A percentile compares a stretch with the other conserved stretches of the same genome.
These are phyloP conservation scores for Balakata baccata DNA, from an alignment of 345 rosid genomes.

Conservation along the genomic window DNA sequence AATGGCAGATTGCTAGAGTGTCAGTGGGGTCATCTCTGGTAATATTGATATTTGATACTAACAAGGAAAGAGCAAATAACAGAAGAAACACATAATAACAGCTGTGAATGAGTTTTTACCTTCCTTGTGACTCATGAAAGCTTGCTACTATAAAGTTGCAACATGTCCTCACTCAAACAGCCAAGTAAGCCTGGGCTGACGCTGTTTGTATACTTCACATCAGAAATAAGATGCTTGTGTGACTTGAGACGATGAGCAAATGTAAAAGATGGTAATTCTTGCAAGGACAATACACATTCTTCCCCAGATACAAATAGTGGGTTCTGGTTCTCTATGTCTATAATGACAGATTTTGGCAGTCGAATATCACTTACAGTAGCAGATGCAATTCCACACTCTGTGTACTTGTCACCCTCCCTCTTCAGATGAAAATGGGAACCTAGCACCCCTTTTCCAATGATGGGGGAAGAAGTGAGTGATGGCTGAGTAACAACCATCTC, in stretches of 20 bases:
- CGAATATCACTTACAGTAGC: slow-evolving; percentile 59
- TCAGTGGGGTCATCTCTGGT: background rate
- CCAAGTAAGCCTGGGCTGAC: slow-evolving; percentile 45
- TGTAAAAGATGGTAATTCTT: slow-evolving; percentile 54
- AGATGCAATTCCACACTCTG: slow-evolving; percentile 40
- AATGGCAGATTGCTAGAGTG: too few species aligned
- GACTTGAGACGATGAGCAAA: slow-evolving; percentile 43
- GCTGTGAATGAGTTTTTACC: background rate
- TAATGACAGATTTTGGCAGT: slow-evolving; percentile 60
- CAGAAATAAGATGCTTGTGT: slow-evolving; percentile 52
- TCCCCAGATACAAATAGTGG: slow-evolving; percentile 58
- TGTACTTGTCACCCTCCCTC: slow-evolving; percentile 43
- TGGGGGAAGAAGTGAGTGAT: slow-evolving; percentile 38
- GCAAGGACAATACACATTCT: slow-evolving; percentile 63
- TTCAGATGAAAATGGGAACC: slow-evolving; percentile 61
- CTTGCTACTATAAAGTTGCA: slow-evolving; percentile 53
- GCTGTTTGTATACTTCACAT: slow-evolving; percentile 43
- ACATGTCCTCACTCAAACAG: slow-evolving; percentile 52
- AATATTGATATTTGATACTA: too few species aligned
- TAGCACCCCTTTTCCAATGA: slow-evolving; percentile 36
- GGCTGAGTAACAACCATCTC: slow-evolving; percentile 48
- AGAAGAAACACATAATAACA: background rate
- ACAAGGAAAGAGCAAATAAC: background rate
- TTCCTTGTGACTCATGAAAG: slow-evolving; percentile 22
- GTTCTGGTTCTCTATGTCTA: slow-evolving; percentile 40